Percentiles rank a stretch among this genome's conserved stretches.
Conservation (phyloP, 164 flowering plant genomes). For the Annona squamosa region DNA sequence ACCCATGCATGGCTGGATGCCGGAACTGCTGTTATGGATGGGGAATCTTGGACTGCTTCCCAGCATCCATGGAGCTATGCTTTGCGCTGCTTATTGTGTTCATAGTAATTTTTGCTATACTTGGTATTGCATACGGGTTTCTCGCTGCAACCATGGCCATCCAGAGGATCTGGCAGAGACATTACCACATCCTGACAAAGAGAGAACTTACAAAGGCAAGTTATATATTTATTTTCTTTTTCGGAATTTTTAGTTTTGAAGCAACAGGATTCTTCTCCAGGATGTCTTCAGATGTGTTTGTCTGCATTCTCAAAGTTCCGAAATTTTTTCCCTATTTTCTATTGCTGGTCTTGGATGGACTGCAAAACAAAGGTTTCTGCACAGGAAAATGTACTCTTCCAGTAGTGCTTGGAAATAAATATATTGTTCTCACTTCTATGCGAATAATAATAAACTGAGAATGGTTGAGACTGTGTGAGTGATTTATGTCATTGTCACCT, state of each 20-base stretch:
- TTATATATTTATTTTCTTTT: neutral
- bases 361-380: too few species aligned
- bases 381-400: too few species aligned
- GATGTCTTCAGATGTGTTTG: too few species aligned
- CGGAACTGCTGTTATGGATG: conserved; percentile 94
- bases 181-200: conserved; percentile 92
- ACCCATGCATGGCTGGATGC: conserved; percentile 83
- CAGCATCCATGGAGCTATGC: conserved; percentile 92
- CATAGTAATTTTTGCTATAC: conserved; percentile 78
- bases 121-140: conserved; percentile 90
- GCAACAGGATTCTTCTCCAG: neutral
- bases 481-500: too few species aligned
- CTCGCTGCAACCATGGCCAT: conserved; percentile 90
- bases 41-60: conserved; percentile 94
- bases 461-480: too few species aligned
- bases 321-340: too few species aligned
- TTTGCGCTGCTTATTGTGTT: conserved; percentile 70
- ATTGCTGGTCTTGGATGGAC: too few species aligned
- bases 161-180: conserved; percentile 94
- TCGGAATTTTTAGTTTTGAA: neutral
- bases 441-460: too few species aligned
- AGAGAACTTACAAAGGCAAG: conserved; percentile 84
- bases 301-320: too few species aligned
- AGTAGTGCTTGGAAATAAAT: too few species aligned
- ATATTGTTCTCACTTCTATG: too few species aligned